phyloP scores from a whole-genome alignment of 257 asterid species.

The Nicotiana paniculata region DNA sequence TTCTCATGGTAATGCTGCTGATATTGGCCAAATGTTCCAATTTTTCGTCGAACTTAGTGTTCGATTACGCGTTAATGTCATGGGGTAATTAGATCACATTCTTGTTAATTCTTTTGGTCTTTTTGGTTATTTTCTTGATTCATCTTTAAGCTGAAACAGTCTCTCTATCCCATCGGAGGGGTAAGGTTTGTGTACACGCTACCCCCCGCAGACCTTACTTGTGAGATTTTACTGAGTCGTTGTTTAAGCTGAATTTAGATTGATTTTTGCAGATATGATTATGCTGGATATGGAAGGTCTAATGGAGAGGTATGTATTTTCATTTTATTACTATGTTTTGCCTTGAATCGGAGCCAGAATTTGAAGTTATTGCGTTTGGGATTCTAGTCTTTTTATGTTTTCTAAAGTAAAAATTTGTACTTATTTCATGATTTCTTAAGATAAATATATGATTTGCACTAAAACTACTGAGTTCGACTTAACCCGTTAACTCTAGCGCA shows the following conservation, averaged over 20 bases:
- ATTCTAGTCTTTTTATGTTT: no score
- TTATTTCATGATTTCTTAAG: no score
- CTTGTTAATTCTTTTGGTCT: neutral
- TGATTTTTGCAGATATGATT: conserved; percentile 1
- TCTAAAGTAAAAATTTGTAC: no score
- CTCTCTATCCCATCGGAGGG: no score
- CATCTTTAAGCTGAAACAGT: neutral
- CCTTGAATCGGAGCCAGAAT: rapidly evolving
- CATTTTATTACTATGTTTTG: neutral
- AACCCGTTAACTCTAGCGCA: no score
- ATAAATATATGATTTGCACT: no score
- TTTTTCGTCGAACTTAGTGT: neutral
- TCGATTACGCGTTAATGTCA: neutral
- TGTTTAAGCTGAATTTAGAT: no score
- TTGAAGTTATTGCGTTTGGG: no score
- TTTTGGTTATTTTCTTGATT: neutral
- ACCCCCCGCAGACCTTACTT: no score
- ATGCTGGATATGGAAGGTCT: conserved; percentile 12
- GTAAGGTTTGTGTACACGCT: no score
- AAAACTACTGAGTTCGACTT: no score
- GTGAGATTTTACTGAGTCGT: no score
- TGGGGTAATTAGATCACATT: neutral
- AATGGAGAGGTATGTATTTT: neutral
- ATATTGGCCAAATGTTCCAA: conserved; percentile 2
- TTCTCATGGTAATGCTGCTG: conserved; percentile 8